Evolutionary conservation across 371 early-diverging fungal genomes (phyloP), one percentile per base, ranked within the genome.

Genomic region (Mucor racemosus): DNA sequence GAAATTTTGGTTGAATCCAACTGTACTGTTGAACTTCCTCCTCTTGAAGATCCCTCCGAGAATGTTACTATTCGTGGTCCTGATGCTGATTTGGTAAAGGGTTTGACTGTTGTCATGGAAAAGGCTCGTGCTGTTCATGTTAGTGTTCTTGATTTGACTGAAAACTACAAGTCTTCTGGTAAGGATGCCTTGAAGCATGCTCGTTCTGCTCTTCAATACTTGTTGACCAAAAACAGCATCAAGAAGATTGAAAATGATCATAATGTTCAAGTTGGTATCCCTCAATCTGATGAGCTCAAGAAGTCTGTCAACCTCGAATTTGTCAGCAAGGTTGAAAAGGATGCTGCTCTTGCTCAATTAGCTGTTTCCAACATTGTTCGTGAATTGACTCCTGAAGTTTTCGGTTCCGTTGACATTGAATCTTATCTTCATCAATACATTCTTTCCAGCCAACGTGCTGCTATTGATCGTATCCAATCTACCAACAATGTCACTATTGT

Each of bases 1-100:
- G 94, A 95, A 61, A 91, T 97, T 60, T 77, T 94, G 54, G 88
- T 86, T 40, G 81, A 85, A 5, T 93, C 95, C 39, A 95, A 76
- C 10, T 97, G 98, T 84, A 85, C 86, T 41, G 89, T 97, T 38
- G 90, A 89, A 57, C 78, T 96, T 33, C 94, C 97, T 7, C 66
- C 90, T 14, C 69, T 85, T 5, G 79, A 84, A 39, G 91, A 92
- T 66, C 63, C 88, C 8, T 90, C 92, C 11, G 94, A 94, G 21
- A 81, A 80, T 42, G 86, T 98, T 56, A 84, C 84, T 17, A 86
- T 97, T 50, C 90, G 93, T 65, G 98, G 98, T 17, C 88, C 93
- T 8, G 89, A 91, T 50, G 76, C 73, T 33, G 80, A 83, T 60
- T 75, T 95, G 41, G 75, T 84, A 48, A 75, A 80, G 17, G 97